Evolutionary conservation across 805 yeast genomes (phyloP).

Genomic region (Starmerella scarabaei): DNA sequence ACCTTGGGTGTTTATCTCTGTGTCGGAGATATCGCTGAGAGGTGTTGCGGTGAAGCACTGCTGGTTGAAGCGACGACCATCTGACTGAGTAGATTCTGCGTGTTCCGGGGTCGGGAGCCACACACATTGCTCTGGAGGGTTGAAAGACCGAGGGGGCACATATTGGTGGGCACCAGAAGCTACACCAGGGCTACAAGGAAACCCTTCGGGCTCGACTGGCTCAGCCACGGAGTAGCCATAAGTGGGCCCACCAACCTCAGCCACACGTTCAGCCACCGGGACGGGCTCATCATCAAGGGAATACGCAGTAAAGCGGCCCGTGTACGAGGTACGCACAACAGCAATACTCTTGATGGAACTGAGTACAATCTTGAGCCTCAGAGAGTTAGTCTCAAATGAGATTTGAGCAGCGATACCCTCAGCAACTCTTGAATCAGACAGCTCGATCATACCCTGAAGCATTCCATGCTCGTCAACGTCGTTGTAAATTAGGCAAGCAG

Average conservation of each 20-base stretch:
- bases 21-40: no score
- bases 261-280: neutral
- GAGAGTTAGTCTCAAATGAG: neutral
- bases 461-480: conserved; percentile 12
- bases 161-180: no score
- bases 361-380: conserved; percentile 1
- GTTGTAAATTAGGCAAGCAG: conserved; percentile 11
- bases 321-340: conserved; percentile 8
- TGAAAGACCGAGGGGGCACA: no score
- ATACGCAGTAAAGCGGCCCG: conserved; percentile 13
- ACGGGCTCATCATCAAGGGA: neutral
- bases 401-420: neutral
- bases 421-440: conserved; percentile 2
- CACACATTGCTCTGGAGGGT: no score
- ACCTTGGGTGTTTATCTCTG: no score
- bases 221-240: conserved; percentile 13
- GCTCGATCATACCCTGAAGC: conserved; percentile 14
- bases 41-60: no score
- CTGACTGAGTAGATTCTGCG: no score
- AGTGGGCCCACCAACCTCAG: neutral
- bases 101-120: no score
- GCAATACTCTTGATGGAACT: conserved; percentile 13
- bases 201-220: conserved; percentile 11
- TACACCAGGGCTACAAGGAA: no score
- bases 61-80: no score